Evolutionary conservation across 768 basidiomycete species (phyloP).

Genomic region (Dacryopinax primogenitus): DNA sequence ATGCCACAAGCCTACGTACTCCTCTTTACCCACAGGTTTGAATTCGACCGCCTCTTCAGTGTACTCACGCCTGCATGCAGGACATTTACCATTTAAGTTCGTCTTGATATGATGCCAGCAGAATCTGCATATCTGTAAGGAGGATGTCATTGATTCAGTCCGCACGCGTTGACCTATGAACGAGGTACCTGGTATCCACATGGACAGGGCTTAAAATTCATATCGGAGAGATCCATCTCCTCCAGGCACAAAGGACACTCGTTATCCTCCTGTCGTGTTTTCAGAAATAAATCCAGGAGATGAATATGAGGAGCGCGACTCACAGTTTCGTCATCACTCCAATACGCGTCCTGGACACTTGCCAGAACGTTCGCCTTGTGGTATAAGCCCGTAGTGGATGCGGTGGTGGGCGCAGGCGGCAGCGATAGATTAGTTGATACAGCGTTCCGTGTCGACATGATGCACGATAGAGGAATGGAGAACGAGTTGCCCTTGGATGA

Average conservation of each 20-base stretch:
- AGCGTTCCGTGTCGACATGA: constrained; percentile 1
- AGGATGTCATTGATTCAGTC: not conserved
- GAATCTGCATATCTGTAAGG: constrained; percentile 81
- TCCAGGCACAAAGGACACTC: constrained; percentile 97
- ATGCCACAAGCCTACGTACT: constrained; percentile 46
- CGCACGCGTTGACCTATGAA: not conserved
- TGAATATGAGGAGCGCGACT: constrained; percentile 21
- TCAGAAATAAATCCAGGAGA: constrained; percentile 7
- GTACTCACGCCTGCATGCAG: constrained; percentile 87
- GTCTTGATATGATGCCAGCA: constrained; percentile 98
- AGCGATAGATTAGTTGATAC: constrained; percentile 5
- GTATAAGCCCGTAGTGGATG: not conserved
- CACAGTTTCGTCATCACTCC: constrained; percentile 85
- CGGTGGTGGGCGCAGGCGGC: not conserved
- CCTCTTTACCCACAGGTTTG: constrained; percentile 87
- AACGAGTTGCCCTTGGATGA: not conserved
- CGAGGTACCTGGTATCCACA: constrained; percentile 84
- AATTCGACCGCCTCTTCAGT: constrained; percentile 88
- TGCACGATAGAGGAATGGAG: not conserved
- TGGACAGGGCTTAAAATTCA: constrained; percentile 97
- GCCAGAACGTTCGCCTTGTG: constrained; percentile 30
- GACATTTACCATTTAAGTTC: constrained; percentile 90
- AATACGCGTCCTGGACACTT: constrained; percentile 90
- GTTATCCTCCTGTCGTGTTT: constrained; percentile 63
- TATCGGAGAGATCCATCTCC: constrained; percentile 97